These are phyloP conservation scores for Heimioporus punctisporus DNA, from an alignment of 1,284 basidiomycete species.

Conservation along the genomic window DNA sequence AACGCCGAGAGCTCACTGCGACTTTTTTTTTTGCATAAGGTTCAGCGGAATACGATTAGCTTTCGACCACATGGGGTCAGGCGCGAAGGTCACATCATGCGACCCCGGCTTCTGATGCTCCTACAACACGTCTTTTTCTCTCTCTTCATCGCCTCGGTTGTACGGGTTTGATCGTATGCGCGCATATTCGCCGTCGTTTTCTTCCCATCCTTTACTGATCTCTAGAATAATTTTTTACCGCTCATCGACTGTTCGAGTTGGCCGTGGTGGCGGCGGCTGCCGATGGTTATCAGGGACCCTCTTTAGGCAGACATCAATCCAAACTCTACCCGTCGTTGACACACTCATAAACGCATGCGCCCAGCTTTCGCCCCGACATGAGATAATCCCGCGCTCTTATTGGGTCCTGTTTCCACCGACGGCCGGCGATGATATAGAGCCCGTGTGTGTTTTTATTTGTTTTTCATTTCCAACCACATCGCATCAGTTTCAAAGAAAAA, in stretches of 20 bases:
- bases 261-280: no score
- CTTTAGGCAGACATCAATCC: no score
- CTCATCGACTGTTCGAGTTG: no score
- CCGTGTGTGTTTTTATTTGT: not conserved
- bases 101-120: no score
- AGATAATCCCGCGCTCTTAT: not conserved
- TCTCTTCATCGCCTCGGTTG: slow-evolving; percentile 16
- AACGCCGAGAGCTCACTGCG: slow-evolving; percentile 4
- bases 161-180: slow-evolving; percentile 6
- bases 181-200: slow-evolving; percentile 10
- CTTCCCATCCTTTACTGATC: no score
- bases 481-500: no score
- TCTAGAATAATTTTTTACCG: no score
- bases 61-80: slow-evolving; percentile 19
- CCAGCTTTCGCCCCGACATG: no score
- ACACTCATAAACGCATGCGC: no score
- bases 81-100: slow-evolving; percentile 4
- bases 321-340: no score
- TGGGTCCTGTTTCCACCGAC: slow-evolving; percentile 1
- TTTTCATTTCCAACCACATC: not conserved
- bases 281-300: no score
- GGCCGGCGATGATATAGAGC: slow-evolving; percentile 1
- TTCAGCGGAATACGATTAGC: slow-evolving; percentile 17
- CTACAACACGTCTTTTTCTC: not conserved
- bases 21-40: slow-evolving; percentile 17